These are phyloP conservation scores for Debaryomycetaceae sp. DNA, from an alignment of 1,139 yeast genomes.

Conservation along the genomic window DNA sequence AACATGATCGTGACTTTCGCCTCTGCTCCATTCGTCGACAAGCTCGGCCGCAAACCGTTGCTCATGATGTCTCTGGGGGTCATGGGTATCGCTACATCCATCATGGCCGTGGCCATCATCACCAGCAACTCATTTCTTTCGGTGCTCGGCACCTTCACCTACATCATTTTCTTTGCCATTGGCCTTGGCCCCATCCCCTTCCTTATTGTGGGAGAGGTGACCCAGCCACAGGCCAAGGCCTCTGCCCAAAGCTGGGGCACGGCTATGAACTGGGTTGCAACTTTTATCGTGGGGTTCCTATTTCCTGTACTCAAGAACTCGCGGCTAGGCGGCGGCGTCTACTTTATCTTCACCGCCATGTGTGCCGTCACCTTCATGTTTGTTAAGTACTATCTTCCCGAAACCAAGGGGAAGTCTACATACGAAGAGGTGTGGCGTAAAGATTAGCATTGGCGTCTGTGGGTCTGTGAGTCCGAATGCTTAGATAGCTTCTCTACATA, in stretches of 20 bases:
- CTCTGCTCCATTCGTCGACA: conserved; percentile 72
- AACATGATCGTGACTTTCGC: conserved; percentile 70
- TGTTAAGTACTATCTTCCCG: conserved; percentile 58
- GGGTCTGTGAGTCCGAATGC: no score
- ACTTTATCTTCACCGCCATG: conserved; percentile 62
- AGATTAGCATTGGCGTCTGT: not conserved
- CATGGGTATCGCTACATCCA: conserved; percentile 65
- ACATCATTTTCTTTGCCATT: conserved; percentile 80
- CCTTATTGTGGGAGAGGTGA: conserved; percentile 80
- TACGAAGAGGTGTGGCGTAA: conserved; percentile 61
- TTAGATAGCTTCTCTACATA: no score
- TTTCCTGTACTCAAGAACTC: conserved; percentile 69
- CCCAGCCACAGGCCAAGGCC: conserved; percentile 76
- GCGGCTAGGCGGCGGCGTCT: conserved; percentile 75
- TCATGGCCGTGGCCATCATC: conserved; percentile 67
- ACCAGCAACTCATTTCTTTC: conserved; percentile 48
- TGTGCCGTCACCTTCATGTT: conserved; percentile 49
- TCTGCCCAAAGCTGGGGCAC: conserved; percentile 93
- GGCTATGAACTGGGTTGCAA: conserved; percentile 85
- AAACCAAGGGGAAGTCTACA: conserved; percentile 64
- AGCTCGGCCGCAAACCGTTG: conserved; percentile 72
- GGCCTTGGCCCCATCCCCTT: conserved; percentile 97
- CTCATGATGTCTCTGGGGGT: conserved; percentile 58
- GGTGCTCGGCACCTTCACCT: conserved; percentile 63
- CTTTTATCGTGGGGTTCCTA: conserved; percentile 73